phyloP scores from a whole-genome alignment of 2,329 filamentous ascomycete species.

The Lomentospora prolificans region DNA sequence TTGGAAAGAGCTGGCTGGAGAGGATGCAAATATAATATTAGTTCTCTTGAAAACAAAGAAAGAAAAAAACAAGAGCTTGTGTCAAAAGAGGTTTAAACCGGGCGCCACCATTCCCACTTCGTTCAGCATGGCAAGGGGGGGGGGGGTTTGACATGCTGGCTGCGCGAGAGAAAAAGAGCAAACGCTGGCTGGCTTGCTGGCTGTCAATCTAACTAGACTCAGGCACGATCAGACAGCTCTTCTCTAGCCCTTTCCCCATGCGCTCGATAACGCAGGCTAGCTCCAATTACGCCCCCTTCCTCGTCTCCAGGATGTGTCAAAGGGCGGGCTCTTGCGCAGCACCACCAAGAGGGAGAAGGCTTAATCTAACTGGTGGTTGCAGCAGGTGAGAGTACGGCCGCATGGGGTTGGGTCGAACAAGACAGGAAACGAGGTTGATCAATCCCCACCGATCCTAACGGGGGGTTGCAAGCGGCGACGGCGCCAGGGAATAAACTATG shows the following conservation, averaged over 20 bases:
- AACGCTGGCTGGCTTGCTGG: no score
- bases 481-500: background rate
- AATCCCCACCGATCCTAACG: no score
- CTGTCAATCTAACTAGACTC: background rate
- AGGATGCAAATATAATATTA: no score
- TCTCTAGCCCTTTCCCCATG: background rate
- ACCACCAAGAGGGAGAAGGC: background rate
- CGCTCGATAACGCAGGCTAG: no score
- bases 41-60: no score
- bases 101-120: slow-evolving; percentile 1
- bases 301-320: background rate
- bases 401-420: background rate
- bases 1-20: no score
- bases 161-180: background rate
- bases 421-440: background rate
- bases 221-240: background rate
- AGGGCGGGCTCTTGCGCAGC: no score
- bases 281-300: background rate
- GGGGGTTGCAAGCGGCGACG: no score
- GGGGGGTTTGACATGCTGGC: background rate
- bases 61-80: background rate
- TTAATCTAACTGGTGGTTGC: background rate
- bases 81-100: background rate
- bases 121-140: slow-evolving; percentile 1
- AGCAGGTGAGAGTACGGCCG: background rate